phyloP scores from a whole-genome alignment of 805 yeast species.

The Soucietia sequanensis region DNA sequence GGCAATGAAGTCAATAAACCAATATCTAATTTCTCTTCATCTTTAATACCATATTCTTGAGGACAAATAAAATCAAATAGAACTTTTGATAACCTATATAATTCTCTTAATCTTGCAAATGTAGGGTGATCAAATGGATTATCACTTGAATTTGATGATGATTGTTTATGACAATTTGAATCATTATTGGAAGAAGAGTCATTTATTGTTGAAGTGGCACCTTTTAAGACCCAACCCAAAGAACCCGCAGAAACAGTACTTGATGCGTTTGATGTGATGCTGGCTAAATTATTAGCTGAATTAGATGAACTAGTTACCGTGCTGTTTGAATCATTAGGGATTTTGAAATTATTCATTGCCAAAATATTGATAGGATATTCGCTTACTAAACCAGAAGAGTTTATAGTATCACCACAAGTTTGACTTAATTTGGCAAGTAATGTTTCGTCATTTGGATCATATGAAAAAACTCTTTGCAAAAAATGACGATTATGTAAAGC shows the following conservation, averaged over 20 bases:
- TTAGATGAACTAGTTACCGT: constrained; percentile 19
- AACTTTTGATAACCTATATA: constrained; percentile 87
- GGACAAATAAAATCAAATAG: constrained; percentile 97
- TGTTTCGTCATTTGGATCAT: constrained; percentile 44
- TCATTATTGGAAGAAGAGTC: constrained; percentile 12
- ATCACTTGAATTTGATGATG: constrained; percentile 28
- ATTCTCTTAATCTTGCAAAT: constrained; percentile 78
- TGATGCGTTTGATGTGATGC: constrained; percentile 13
- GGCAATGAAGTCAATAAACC: constrained; percentile 94
- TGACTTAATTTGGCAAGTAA: constrained; percentile 36
- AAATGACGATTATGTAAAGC: constrained; percentile 94
- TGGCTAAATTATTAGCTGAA: constrained; percentile 21
- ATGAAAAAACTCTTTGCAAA: constrained; percentile 76
- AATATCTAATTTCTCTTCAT: constrained; percentile 91
- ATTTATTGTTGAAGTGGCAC: constrained; percentile 25
- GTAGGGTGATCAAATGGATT: constrained; percentile 74
- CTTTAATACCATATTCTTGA: constrained; percentile 96
- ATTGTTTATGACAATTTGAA: constrained; percentile 20
- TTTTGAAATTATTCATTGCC: constrained; percentile 74
- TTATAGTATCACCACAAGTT: constrained; percentile 41
- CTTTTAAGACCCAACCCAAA: constrained; percentile 68
- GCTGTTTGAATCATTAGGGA: constrained; percentile 37
- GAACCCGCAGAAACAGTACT: constrained; percentile 56
- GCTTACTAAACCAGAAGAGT: constrained; percentile 57
- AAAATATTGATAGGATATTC: constrained; percentile 72